Evolutionary conservation across 441 rosid genomes (phyloP), one percentile per base, ranked within the genome.

Genomic region (Jatropha multifida): DNA sequence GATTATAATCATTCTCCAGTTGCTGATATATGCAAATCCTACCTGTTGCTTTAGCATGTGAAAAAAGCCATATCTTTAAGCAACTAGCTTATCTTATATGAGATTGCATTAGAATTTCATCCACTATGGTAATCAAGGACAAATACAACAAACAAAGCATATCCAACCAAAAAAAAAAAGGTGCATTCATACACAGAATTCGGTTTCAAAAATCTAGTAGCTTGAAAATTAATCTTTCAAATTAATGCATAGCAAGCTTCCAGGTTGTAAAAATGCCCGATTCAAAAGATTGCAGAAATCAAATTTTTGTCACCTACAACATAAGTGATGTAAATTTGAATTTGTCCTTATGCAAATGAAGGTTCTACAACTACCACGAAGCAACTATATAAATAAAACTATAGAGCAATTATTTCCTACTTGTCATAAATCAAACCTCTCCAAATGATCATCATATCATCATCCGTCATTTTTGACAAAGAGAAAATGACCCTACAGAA

Each of bases 381-480:
- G 6, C 23, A 54, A 68, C 48, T 32, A 37, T 18, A 10, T 4
- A 8, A 1, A 15, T 7, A 44, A 23, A 32, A 4, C 32, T 46
- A 15, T 5, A 55, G 6, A 61, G 11, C n/a, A 14, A 27, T 64
- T 59, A 41, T 54, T 46, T 54, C 62, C 63, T 32, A 68, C 26
- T 44, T 20, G 18, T 61, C 59, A 59, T 41, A 32, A 17, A 62
- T 52, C 65, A 18, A 23, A 68, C 62, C 9, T 51, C n/a, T 18
- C 13, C 55, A 18, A 23, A 66, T 68, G 63, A 26, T 64, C n/a
- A 61, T 38, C 38, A 52, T 63, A 44, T 69, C 51, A 63, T 49
- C 26, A 68, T 42, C 64, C 48, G 7, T 15, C 80, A 73, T 9
- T 60, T 65, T 65, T 65, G 69, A 75, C 78, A 40, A 20, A 5